Evolutionary conservation across 202 grass and related monocot species (phyloP).

Genomic region (Setaria italica): DNA sequence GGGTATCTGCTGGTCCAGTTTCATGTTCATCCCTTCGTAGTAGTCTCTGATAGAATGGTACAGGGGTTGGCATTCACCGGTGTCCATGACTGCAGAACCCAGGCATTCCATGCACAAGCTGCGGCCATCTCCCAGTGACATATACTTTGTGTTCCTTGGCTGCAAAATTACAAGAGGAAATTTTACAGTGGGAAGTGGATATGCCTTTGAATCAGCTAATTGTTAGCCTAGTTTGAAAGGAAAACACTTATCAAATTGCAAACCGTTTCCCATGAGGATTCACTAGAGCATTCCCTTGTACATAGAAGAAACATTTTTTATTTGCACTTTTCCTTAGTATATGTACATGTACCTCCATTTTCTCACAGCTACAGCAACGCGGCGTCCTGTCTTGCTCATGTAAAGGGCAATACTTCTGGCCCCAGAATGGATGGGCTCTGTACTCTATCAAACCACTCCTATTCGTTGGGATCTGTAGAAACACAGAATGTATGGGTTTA

Average conservation of each 20-base stretch:
- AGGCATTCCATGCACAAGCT: conserved; percentile 94
- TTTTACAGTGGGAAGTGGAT: conserved; percentile 1
- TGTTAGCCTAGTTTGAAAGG: background rate
- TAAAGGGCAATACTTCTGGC: conserved; percentile 91
- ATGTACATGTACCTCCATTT: conserved; percentile 83
- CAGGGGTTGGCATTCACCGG: conserved; percentile 82
- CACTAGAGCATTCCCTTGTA: background rate
- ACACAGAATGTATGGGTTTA: conserved; percentile 19
- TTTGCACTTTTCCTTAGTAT: background rate
- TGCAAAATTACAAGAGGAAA: conserved; percentile 41
- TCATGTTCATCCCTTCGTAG: conserved; percentile 99
- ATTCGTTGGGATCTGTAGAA: conserved; percentile 80
- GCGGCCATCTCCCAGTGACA: conserved; percentile 82
- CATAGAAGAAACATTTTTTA: background rate
- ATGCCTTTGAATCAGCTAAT: background rate
- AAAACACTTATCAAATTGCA: background rate
- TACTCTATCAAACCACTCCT: conserved; percentile 83
- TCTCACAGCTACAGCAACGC: conserved; percentile 96
- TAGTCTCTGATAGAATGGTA: conserved; percentile 96
- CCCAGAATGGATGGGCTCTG: conserved; percentile 96
- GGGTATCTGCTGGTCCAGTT: conserved; percentile 96
- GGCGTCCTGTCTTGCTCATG: conserved; percentile 86
- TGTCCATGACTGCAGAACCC: conserved; percentile 90
- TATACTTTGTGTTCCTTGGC: conserved; percentile 83
- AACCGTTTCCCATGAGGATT: conserved; percentile 11